These are phyloP conservation scores for Conticribra weissflogii DNA, from an alignment of 108 stramenopile species.

Conservation along the genomic window DNA sequence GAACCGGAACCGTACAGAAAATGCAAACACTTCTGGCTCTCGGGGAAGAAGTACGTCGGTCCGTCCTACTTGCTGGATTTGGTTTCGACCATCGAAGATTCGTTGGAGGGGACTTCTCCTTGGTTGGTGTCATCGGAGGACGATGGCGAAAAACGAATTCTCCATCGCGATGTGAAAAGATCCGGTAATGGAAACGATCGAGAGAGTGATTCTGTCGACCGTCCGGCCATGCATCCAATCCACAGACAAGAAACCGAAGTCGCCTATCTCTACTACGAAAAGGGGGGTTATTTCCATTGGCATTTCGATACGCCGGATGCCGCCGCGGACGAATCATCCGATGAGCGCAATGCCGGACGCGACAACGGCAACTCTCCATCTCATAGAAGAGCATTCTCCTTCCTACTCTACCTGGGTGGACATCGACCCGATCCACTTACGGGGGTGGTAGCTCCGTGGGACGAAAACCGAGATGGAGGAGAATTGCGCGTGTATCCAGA, in stretches of 20 bases:
- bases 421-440: background rate
- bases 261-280: background rate
- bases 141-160: too few species aligned
- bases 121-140: too few species aligned
- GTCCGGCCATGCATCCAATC: background rate
- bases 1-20: background rate
- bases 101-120: background rate
- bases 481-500: background rate
- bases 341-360: too few species aligned
- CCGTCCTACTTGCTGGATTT: background rate
- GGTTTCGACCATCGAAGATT: background rate
- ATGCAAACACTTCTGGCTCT: background rate
- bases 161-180: background rate
- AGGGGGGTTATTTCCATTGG: background rate
- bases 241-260: background rate
- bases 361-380: background rate
- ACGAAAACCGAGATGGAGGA: background rate
- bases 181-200: background rate
- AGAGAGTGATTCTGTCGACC: background rate
- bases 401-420: background rate
- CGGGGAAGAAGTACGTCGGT: background rate
- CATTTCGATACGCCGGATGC: background rate
- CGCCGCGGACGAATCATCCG: background rate
- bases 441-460: background rate
- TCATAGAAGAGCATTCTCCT: background rate